Percentiles rank a stretch among this genome's conserved stretches.
phyloP scores from a whole-genome alignment of 805 yeast species.

The Candida silvatica region DNA sequence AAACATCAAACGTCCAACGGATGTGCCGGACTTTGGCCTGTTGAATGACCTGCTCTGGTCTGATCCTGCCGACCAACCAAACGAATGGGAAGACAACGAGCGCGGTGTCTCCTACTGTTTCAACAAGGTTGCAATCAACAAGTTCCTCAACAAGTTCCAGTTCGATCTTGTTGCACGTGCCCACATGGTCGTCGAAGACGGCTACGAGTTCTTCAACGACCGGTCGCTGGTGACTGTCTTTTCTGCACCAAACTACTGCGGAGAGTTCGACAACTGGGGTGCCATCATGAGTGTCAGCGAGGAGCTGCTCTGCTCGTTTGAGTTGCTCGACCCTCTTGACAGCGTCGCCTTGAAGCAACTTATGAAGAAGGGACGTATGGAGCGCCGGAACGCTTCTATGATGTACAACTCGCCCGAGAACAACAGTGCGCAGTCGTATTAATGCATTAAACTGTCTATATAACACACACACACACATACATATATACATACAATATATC shows the following conservation, averaged over 20 bases:
- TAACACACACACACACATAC: background rate
- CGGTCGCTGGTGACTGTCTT: conserved; percentile 65
- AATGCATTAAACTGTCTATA: background rate
- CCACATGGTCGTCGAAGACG: conserved; percentile 83
- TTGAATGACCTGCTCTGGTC: conserved; percentile 76
- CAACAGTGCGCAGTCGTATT: conserved; percentile 4
- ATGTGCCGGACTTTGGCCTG: conserved; percentile 77
- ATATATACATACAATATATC: no score
- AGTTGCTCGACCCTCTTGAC: conserved; percentile 88
- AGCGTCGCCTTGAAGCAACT: conserved; percentile 88
- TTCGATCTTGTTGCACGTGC: conserved; percentile 80
- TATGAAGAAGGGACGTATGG: conserved; percentile 89
- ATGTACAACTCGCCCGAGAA: conserved; percentile 9
- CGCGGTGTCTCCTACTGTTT: conserved; percentile 79
- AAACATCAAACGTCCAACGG: conserved; percentile 72
- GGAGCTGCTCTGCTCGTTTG: conserved; percentile 87
- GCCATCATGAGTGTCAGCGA: conserved; percentile 97
- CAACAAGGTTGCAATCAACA: conserved; percentile 71
- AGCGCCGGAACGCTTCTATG: conserved; percentile 54
- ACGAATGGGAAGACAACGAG: conserved; percentile 86
- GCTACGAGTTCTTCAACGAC: conserved; percentile 70
- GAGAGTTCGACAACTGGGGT: conserved; percentile 92
- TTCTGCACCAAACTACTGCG: conserved; percentile 71
- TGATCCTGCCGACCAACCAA: conserved; percentile 75
- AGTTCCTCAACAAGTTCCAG: conserved; percentile 63